Evolutionary conservation across 202 grass and related monocot species (phyloP).

Genomic region (Panicum virgatum): DNA sequence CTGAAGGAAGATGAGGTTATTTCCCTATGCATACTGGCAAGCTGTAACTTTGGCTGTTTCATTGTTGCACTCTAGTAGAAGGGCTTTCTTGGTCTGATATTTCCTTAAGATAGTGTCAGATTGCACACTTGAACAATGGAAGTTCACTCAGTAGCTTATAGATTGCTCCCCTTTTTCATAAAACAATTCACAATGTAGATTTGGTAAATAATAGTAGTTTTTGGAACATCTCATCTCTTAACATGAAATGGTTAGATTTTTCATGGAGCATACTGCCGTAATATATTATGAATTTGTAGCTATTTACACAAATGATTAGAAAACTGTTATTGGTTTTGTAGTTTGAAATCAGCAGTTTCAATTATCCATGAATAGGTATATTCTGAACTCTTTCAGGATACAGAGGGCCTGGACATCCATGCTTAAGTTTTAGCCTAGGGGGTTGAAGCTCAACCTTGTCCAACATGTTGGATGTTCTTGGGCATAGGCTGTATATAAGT

Average conservation of each 20-base stretch:
- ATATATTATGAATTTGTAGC: neutral
- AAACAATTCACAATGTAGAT: neutral
- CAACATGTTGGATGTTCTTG: conserved; percentile 3
- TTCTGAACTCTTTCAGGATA: neutral
- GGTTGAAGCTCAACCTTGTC: neutral
- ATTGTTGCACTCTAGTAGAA: neutral
- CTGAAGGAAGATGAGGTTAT: neutral
- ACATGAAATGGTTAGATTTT: neutral
- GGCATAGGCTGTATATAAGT: neutral
- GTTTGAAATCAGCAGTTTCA: neutral
- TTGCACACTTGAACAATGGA: neutral
- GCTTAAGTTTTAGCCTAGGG: neutral
- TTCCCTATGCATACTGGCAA: neutral
- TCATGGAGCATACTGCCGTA: too few species aligned
- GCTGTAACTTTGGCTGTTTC: neutral
- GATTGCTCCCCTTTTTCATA: neutral
- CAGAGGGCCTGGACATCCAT: neutral
- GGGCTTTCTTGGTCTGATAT: neutral
- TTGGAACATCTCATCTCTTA: neutral
- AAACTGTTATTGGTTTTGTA: too few species aligned
- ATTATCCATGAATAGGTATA: neutral
- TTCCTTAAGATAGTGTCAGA: conserved; percentile 10
- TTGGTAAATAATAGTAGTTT: neutral
- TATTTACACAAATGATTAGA: too few species aligned
- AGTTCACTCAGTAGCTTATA: neutral